Evolutionary conservation across 2,329 filamentous ascomycete species (phyloP), one percentile per base, ranked within the genome.

Genomic region (Incumbomyces lentus): DNA sequence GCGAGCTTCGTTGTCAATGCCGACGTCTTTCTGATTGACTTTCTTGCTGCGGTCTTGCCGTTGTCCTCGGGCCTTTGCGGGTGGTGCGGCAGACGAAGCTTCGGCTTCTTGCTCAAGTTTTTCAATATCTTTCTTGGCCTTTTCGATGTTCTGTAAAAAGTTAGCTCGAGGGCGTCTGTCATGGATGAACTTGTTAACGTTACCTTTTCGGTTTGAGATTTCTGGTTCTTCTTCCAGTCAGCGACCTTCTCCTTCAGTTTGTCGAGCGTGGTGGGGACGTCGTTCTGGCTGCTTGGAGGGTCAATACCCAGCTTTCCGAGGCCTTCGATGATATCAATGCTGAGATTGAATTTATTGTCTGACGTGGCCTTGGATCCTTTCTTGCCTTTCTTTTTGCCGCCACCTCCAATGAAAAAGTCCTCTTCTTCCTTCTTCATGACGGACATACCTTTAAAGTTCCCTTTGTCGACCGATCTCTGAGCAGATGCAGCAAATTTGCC

Each of bases 91-190:
- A 52, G 66, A 68, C 52, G 68, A 67, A 53, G 73, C 73, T 51
- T 76, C 72, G 47, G 81, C 80, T 63, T 95, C 90, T 47, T 75
- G 70, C 57, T 82, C 78, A 36, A 96, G 78, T 57, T 82, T 81
- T 63, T 89, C 86, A 53, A 98, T 93, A 67, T 95, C 88, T 68
- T 90, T 90, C 74, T 95, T 84, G 51, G 92, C 92, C 69, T 95
- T 95, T 54, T 87, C 86, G 51, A 96, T 83, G 74, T 98, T 98
- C 92, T 96, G 60, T 22, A 69, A 49, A 55, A 53, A 45, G 48
- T 55, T 49, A 60, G 54, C 50, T 26, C 8, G 22, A 26, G 4
- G 5, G 22, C 5, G 22, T 26, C 22, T 26, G 35, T 35, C 4
- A 13, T n/a, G 39, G 32, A 30, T 32, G 18, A 12, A 6, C 11